These are phyloP conservation scores for Acacia concinna DNA, from an alignment of 331 rosid genomes.

Conservation along the genomic window DNA sequence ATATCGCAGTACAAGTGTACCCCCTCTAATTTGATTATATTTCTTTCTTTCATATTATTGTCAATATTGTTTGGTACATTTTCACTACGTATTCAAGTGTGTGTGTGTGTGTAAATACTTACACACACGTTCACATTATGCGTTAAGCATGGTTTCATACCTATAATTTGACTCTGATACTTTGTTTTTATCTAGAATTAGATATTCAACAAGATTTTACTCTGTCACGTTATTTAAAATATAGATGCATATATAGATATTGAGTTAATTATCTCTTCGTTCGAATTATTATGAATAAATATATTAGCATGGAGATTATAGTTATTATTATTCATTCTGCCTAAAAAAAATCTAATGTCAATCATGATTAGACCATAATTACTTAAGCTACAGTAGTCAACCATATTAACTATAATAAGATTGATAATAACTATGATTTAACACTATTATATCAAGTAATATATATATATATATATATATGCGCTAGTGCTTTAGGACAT, in stretches of 20 bases:
- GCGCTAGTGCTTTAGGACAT: neutral
- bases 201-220: neutral
- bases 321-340: neutral
- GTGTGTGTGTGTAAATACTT: no score
- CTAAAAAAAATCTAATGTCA: neutral
- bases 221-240: neutral
- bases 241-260: neutral
- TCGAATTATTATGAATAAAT: neutral
- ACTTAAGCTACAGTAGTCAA: neutral
- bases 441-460: neutral
- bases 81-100: neutral
- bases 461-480: no score
- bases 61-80: constrained; percentile 41
- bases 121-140: neutral
- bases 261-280: neutral
- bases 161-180: neutral
- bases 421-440: neutral
- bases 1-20: constrained; percentile 14
- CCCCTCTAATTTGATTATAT: neutral
- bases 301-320: neutral
- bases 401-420: neutral
- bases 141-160: neutral
- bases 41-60: constrained; percentile 17
- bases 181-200: neutral
- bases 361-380: neutral